Evolutionary conservation across 1,284 basidiomycete species (phyloP), one percentile per base, ranked within the genome.

Genomic region (Apiotrichum montevideense): DNA sequence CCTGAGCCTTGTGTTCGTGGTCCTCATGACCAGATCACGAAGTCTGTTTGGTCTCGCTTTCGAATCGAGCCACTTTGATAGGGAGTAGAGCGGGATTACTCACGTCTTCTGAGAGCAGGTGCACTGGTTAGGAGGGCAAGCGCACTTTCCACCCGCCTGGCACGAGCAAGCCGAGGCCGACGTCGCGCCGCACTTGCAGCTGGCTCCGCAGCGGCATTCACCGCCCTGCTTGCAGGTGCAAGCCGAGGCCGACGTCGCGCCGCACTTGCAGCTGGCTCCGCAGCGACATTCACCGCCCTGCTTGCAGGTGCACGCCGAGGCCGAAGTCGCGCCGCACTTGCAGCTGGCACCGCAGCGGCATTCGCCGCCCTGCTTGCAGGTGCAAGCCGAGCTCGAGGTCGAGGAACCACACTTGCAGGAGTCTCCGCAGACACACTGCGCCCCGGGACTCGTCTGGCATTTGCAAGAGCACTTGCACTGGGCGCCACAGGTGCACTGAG

Each of bases 231-330:
- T 15, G 53, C 53, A 55, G 13, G 47, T 29, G 41, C 47, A 49
- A 21, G 35, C 35, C 39, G 52, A 46, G n/a, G 45, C 58, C 54
- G 63, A 63, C 10, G 59, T 62, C 42, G 35, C 11, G 21, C 21
- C 21, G 15, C 35, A 54, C 37, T 41, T 34, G 40, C 52, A 54
- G 8, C 5, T 6, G n/a, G 44, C 45, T n/a, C 40, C 29, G 40
- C 54, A 55, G 11, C 29, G 29, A 32, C 54, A 55, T 0, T 13
- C 32, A 2, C 54, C 54, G 6, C 54, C 54, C 1, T 35, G n/a
- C 35, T 49, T 45, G 35, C 54, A 55, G 14, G 35, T 32, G 43
- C 54, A 55, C 9, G 6, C 14, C 9, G 37, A 11, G 7, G 35
- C 35, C 54, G 63, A 63, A 9, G 59, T 62, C 42, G 35, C 11